These are phyloP conservation scores for Prosopis cineraria DNA, from an alignment of 306 rosid genomes.

Conservation along the genomic window DNA sequence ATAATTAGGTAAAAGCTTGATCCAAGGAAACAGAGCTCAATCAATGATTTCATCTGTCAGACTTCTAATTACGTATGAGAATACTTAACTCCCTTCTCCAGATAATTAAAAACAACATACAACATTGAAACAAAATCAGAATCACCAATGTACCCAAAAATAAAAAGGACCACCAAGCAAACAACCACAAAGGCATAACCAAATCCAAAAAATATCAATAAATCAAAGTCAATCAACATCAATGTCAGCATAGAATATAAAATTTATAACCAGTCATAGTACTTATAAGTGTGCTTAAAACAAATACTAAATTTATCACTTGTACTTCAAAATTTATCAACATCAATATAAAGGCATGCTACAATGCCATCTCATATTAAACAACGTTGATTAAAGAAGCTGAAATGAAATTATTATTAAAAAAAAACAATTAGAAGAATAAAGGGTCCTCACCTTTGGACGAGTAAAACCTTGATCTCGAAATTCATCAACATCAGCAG, in stretches of 20 bases:
- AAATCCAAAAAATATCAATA: background rate
- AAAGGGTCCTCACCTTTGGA: slow-evolving; percentile 75
- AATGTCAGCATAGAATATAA: background rate
- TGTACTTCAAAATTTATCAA: slow-evolving; percentile 8
- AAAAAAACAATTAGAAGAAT: slow-evolving; percentile 10
- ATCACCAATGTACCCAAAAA: background rate
- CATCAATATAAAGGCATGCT: background rate
- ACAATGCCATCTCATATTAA: background rate
- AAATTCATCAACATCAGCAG: slow-evolving; percentile 50
- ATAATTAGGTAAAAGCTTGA: slow-evolving; percentile 1
- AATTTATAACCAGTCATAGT: background rate
- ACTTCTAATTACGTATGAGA: background rate
- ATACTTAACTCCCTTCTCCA: background rate
- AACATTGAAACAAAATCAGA: background rate
- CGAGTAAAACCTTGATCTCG: slow-evolving; percentile 96
- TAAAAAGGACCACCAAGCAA: background rate
- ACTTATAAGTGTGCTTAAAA: background rate
- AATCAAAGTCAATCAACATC: background rate
- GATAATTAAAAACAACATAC: background rate
- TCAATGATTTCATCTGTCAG: background rate
- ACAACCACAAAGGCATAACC: background rate
- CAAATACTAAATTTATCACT: slow-evolving; percentile 14
- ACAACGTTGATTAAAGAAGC: background rate
- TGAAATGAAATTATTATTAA: slow-evolving; percentile 11
- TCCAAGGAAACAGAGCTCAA: background rate